Evolutionary conservation across 495 filamentous ascomycete genomes (phyloP).

Genomic region (Penicillium lividum): DNA sequence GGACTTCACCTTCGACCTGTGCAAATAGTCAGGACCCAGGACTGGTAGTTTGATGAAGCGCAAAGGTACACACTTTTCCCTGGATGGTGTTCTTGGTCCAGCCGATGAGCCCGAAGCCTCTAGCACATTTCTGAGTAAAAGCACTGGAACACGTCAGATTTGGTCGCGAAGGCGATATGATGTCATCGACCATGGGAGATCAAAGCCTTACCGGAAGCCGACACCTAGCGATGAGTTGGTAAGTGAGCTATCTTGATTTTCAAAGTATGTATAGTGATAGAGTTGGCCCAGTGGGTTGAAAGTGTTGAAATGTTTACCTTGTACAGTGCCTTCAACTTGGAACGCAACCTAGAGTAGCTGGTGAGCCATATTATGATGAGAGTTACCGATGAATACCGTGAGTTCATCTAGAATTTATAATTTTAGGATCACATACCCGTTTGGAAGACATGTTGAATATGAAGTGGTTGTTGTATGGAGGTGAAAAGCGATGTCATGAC

Average conservation of each 20-base stretch:
- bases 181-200: constrained; percentile 19
- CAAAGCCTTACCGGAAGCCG: constrained; percentile 61
- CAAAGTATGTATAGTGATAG: background rate
- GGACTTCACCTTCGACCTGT: constrained; percentile 88
- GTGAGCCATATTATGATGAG: background rate
- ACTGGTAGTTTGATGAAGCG: background rate
- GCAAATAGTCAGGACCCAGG: background rate
- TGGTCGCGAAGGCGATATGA: constrained; percentile 10
- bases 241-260: background rate
- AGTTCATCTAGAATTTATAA: background rate
- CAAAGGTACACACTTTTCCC: constrained; percentile 55
- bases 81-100: constrained; percentile 76
- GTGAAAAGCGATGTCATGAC: constrained; percentile 1
- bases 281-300: background rate
- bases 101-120: constrained; percentile 66
- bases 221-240: constrained; percentile 52
- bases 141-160: constrained; percentile 45
- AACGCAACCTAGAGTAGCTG: constrained; percentile 45
- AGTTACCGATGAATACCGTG: background rate
- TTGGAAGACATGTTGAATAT: constrained; percentile 19
- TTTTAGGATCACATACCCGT: constrained; percentile 14
- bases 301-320: constrained; percentile 34
- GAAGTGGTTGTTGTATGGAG: background rate
- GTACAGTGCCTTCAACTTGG: constrained; percentile 54
- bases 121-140: constrained; percentile 71